Conservation (phyloP, 2,329 filamentous ascomycete species). For the Ophiosphaerella herpotricha region DNA sequence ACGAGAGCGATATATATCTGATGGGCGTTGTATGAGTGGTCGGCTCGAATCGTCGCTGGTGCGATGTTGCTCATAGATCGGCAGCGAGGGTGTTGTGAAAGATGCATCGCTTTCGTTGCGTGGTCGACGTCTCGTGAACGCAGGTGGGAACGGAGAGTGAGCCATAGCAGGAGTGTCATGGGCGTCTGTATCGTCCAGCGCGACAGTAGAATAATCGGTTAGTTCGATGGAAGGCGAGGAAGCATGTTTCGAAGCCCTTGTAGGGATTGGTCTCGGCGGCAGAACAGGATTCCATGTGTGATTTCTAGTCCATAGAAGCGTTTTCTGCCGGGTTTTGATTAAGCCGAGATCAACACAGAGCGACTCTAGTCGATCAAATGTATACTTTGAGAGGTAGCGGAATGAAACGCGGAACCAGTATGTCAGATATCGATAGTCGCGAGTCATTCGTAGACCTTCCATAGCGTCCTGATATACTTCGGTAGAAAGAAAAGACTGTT, state of each 20-base stretch:
- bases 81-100: not conserved
- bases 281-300: conserved; percentile 12
- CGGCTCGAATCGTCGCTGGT: conserved; percentile 8
- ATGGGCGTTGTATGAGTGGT: conserved; percentile 12
- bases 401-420: conserved; percentile 12
- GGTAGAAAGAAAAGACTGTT: conserved; percentile 45
- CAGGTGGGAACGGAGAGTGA: conserved; percentile 23
- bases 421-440: conserved; percentile 25
- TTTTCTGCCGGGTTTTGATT: conserved; percentile 27
- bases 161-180: conserved; percentile 26
- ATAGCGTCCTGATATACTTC: conserved; percentile 35
- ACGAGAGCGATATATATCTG: conserved; percentile 11
- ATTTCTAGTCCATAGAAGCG: conserved; percentile 25
- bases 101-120: conserved; percentile 20
- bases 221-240: conserved; percentile 18
- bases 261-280: not conserved
- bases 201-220: conserved; percentile 12
- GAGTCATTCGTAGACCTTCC: conserved; percentile 31
- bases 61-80: conserved; percentile 3
- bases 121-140: conserved; percentile 11
- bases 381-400: conserved; percentile 14
- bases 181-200: not conserved
- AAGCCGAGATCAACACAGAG: conserved; percentile 15
- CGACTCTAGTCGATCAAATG: conserved; percentile 17
- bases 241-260: not conserved